phyloP scores from a whole-genome alignment of 2,329 filamentous ascomycete species.

The Phyllosticta paracitricarpa region DNA sequence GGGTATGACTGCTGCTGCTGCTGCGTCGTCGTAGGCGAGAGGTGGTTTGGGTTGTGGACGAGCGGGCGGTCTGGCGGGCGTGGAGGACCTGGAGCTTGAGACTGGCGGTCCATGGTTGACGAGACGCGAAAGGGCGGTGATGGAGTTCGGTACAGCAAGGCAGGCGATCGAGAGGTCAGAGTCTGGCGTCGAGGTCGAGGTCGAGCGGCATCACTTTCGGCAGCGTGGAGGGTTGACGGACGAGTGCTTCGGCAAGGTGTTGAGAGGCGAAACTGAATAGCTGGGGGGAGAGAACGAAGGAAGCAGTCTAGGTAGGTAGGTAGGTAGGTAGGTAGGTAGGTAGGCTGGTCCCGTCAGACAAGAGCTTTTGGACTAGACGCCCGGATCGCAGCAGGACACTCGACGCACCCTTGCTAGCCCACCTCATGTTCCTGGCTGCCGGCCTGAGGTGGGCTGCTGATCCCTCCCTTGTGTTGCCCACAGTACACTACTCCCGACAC shows the following conservation, averaged over 20 bases:
- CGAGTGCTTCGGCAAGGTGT: not conserved
- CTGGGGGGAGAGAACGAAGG: not conserved
- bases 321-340: not conserved
- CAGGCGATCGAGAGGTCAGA: conserved; percentile 1
- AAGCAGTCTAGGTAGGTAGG: too few relatives aligned
- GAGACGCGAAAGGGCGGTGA: conserved; percentile 1
- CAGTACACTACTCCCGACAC: not conserved
- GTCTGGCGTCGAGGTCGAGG: not conserved
- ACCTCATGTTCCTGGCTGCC: not conserved
- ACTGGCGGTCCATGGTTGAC: conserved; percentile 26
- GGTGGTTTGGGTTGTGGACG: conserved; percentile 50
- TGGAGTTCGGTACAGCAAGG: not conserved
- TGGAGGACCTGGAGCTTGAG: conserved; percentile 26
- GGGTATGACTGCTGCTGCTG: conserved; percentile 13
- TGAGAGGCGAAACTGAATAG: not conserved
- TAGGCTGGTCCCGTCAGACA: not conserved
- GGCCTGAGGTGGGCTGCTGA: not conserved
- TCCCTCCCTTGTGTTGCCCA: not conserved
- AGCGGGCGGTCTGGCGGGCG: conserved; percentile 32
- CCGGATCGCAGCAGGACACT: not conserved
- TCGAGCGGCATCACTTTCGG: not conserved
- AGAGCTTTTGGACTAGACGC: not conserved
- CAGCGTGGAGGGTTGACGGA: not conserved
- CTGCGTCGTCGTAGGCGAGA: conserved; percentile 30
- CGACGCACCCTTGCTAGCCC: not conserved